phyloP scores from a whole-genome alignment of 768 basidiomycete species.

The Rhizopogon vesiculosus region DNA sequence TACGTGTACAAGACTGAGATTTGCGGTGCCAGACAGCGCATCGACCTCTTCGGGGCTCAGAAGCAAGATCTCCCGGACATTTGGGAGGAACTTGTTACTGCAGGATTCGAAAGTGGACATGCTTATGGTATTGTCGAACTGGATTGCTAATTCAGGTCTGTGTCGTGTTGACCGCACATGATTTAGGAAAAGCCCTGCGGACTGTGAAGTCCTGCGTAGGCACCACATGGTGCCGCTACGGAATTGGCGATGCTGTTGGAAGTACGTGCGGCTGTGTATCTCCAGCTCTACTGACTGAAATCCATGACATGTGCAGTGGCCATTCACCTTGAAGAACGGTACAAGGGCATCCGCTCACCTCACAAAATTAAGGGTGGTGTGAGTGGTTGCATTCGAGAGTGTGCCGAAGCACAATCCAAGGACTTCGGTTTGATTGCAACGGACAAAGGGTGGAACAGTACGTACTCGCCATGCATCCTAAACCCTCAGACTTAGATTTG shows the following conservation, averaged over 20 bases:
- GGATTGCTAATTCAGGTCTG: not conserved
- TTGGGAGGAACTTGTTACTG: constrained; percentile 56
- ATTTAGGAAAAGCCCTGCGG: constrained; percentile 44
- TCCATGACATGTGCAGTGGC: constrained; percentile 37
- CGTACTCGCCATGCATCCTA: not conserved
- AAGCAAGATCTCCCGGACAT: constrained; percentile 68
- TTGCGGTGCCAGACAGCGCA: constrained; percentile 43
- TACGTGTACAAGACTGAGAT: not conserved
- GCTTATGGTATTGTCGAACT: constrained; percentile 52
- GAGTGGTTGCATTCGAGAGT: constrained; percentile 70
- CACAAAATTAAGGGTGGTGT: constrained; percentile 78
- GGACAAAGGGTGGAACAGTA: constrained; percentile 75
- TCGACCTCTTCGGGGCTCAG: constrained; percentile 68
- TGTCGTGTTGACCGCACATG: not conserved
- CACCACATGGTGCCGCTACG: constrained; percentile 67
- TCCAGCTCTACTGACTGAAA: not conserved
- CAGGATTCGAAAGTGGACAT: constrained; percentile 74
- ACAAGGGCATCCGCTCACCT: constrained; percentile 64
- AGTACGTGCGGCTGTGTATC: constrained; percentile 16
- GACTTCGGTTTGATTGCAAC: constrained; percentile 78
- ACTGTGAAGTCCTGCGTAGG: constrained; percentile 79
- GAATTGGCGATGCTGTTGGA: constrained; percentile 71
- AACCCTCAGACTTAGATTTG: not conserved
- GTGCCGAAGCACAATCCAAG: constrained; percentile 71
- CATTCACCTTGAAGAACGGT: constrained; percentile 65